A percentile compares a stretch with the other conserved stretches of the same genome.
These are phyloP conservation scores for Penicillium sp. DNA, from an alignment of 2,329 filamentous ascomycete species.

Conservation along the genomic window DNA sequence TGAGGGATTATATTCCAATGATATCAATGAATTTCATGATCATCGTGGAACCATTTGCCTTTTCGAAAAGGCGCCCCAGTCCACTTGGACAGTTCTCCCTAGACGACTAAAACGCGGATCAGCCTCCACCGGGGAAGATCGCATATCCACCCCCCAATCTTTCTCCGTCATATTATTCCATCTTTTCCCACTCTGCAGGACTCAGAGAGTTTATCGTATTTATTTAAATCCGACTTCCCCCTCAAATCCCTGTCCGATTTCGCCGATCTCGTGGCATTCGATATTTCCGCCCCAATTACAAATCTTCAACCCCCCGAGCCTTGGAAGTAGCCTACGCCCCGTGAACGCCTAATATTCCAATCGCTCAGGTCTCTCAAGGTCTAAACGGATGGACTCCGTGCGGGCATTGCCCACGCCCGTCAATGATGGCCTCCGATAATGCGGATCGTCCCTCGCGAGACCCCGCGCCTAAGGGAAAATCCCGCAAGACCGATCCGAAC, in stretches of 20 bases:
- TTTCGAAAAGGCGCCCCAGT: conserved; percentile 1
- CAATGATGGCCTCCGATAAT: conserved; percentile 14
- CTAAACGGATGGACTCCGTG: conserved; percentile 12
- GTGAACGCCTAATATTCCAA: not conserved
- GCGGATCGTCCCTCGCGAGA: conserved; percentile 15
- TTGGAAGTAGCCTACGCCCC: not conserved
- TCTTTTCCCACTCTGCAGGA: conserved; percentile 1
- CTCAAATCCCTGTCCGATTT: not conserved
- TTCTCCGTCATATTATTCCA: conserved; percentile 4
- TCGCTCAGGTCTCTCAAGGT: not conserved
- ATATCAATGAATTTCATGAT: not conserved
- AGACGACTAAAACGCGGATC: conserved; percentile 15
- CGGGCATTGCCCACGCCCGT: conserved; percentile 7
- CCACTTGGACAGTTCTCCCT: conserved; percentile 2
- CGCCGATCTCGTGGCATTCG: not conserved
- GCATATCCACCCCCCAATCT: conserved; percentile 11
- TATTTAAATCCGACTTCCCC: not conserved
- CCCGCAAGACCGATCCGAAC: conserved; percentile 22
- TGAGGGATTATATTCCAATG: not conserved
- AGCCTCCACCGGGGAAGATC: conserved; percentile 19
- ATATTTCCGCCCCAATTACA: not conserved
- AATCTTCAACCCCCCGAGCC: not conserved
- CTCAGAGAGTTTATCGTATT: not conserved
- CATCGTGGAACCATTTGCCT: conserved; percentile 4
- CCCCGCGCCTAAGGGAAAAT: conserved; percentile 19